Evolutionary conservation across 805 yeast species (phyloP), one percentile per base, ranked within the genome.

Genomic region (Candida boleticola): DNA sequence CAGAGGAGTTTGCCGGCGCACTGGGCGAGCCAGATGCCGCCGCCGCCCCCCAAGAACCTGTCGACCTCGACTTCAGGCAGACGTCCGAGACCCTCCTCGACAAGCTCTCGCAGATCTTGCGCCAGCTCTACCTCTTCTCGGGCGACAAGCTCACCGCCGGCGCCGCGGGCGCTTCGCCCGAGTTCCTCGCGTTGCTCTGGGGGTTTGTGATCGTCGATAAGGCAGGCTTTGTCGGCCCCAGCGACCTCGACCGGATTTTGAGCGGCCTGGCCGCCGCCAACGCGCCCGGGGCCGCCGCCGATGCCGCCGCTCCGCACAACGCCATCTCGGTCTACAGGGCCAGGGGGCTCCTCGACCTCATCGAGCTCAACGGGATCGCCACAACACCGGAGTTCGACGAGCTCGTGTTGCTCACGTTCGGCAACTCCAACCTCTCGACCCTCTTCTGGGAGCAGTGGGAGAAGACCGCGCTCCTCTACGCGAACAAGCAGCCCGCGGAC

Each of bases 361-460:
- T 66, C 3, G 52, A 51, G 16, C 46, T 54, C 42, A 53, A 53
- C 42, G 45, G 45, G 4, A 16, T 31, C 5, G 17, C 44, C 5
- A 44, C 51, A 18, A 43, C 57, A 4, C 40, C 46, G 4, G 53
- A 63, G 10, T 54, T 65, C 32, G 51, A 55, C 27, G 74, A 70
- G 41, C 52, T 64, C n/a, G 47, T 60, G 5, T 55, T 70, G 31
- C 59, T 58, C 37, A 57, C 65, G 1, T 66, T 63, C 41, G 76
- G 74, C 3, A 68, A 66, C 39, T 59, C 68, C 10, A 61, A 62
- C 9, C 54, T 63, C 25, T 70, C 74, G 73, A 42, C 42, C 3
- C 41, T 50, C 35, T 70, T 70, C 51, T 70, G 76, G 76, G 41
- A 44, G 7, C 55, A 62, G 36, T 70, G 74, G 74, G 58, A 68